Conservation (phyloP, 2,329 filamentous ascomycete species). For the Colletotrichum phormii region DNA sequence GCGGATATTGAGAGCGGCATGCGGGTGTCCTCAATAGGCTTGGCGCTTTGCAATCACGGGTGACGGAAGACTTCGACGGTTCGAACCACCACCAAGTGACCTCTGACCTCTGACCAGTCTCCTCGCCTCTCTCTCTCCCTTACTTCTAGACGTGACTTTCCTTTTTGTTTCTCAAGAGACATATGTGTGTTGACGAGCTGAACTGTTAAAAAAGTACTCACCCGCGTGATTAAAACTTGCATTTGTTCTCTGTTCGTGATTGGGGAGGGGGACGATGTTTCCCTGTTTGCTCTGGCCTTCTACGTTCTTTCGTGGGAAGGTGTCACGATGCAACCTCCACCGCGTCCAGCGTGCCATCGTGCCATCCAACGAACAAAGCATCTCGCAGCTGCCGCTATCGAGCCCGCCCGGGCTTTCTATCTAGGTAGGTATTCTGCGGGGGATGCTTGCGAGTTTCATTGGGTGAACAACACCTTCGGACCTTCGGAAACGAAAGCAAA, state of each 20-base stretch:
- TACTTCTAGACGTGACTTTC: not conserved
- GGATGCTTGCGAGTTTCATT: not conserved
- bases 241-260: not conserved
- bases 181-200: not conserved
- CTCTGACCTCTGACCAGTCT: too few species aligned
- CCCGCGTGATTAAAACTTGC: not conserved
- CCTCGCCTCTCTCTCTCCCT: not conserved
- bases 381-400: not conserved
- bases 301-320: not conserved
- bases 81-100: not conserved
- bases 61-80: not conserved
- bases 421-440: not conserved
- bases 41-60: not conserved
- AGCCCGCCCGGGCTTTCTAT: not conserved
- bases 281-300: not conserved
- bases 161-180: not conserved
- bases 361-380: not conserved
- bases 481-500: not conserved
- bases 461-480: not conserved
- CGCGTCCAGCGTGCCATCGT: not conserved
- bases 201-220: not conserved
- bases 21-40: not conserved
- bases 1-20: slow-evolving; percentile 6
- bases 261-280: not conserved
- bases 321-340: not conserved